A percentile compares a stretch with the other conserved stretches of the same genome.
Conservation (phyloP, 1,284 basidiomycete species). For the Gomphus sp. region DNA sequence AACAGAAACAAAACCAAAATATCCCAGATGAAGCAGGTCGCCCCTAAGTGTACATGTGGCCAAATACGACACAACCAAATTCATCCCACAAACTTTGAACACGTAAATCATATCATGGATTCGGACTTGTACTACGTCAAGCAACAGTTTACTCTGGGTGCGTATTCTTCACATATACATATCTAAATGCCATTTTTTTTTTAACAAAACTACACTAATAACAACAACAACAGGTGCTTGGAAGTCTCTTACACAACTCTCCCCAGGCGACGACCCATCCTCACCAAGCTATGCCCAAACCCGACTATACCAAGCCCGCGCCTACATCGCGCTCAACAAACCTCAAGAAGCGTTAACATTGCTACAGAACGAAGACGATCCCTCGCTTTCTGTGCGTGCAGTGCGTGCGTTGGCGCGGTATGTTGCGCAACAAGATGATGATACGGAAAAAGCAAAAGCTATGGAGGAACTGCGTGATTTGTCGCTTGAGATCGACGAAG, state of each 20-base stretch:
- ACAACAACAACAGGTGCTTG: conserved; percentile 47
- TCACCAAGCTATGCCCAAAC: conserved; percentile 56
- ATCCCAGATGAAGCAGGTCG: not conserved
- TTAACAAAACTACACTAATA: conserved; percentile 19
- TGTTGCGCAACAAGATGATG: conserved; percentile 31
- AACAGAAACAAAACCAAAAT: no score
- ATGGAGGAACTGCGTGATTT: conserved; percentile 81
- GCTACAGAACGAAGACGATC: conserved; percentile 41
- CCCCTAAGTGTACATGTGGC: not conserved
- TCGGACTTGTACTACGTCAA: conserved; percentile 76
- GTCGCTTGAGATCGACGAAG: conserved; percentile 74
- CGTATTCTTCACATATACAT: conserved; percentile 30
- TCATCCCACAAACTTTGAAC: not conserved
- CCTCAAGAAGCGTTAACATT: conserved; percentile 45
- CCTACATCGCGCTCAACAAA: conserved; percentile 70
- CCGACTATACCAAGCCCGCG: conserved; percentile 76
- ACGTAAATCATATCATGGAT: conserved; percentile 41
- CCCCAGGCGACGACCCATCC: conserved; percentile 40
- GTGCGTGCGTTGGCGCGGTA: conserved; percentile 64
- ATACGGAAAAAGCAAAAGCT: conserved; percentile 36
- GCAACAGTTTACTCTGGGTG: conserved; percentile 78
- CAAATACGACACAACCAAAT: conserved; percentile 13
- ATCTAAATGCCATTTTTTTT: conserved; percentile 58
- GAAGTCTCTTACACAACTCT: conserved; percentile 42
- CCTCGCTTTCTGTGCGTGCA: conserved; percentile 64